Evolutionary conservation across 805 yeast species (phyloP), one percentile per base, ranked within the genome.

Genomic region (Metschnikowia similis): DNA sequence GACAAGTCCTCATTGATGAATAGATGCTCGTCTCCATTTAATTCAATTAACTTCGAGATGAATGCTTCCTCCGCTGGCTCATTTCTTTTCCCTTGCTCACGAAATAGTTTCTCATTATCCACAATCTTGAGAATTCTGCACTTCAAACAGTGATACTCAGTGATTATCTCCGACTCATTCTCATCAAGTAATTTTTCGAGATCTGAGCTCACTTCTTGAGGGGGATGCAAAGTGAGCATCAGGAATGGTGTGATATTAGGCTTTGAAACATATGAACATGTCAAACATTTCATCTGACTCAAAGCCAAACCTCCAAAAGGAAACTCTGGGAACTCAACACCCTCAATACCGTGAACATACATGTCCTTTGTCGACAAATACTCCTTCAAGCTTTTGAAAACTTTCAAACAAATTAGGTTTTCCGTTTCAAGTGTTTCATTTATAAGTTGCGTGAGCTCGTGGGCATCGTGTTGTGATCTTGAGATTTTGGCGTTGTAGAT

Each of bases 391-490:
- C 48, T 53, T 45, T 57, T 58, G 34, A 67, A 56, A 43, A 70
- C 70, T 43, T 67, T 71, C 32, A 63, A 66, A 42, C 83, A 51
- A 40, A 66, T 68, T 8, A 70, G 58, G 56, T 79, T 75, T 62
- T 92, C 97, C 48, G 75, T 76, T 45, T 85, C 83, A 45, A 94
- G 70, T 0, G 92, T 84, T 59, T 91, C 96, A 21, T 92, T 69
- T 17, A 91, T 75, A 47, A 89, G 67, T 63, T 89, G 96, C 30
- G 92, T 79, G 55, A 94, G 74, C 61, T 92, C 99, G 59, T 94
- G 97, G 0, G 98, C 97, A 69, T 92, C 99, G 61, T 92, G 96
- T 65, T 94, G 99, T 41, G 80, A 81, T 34, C 86, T 71, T 2
- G 96, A 84, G 28, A 94, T 84, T 55, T 80, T 82, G 3, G 91